Evolutionary conservation across 257 asterid genomes (phyloP), one percentile per base, ranked within the genome.

Genomic region (Dorcoceras hygrometricum): DNA sequence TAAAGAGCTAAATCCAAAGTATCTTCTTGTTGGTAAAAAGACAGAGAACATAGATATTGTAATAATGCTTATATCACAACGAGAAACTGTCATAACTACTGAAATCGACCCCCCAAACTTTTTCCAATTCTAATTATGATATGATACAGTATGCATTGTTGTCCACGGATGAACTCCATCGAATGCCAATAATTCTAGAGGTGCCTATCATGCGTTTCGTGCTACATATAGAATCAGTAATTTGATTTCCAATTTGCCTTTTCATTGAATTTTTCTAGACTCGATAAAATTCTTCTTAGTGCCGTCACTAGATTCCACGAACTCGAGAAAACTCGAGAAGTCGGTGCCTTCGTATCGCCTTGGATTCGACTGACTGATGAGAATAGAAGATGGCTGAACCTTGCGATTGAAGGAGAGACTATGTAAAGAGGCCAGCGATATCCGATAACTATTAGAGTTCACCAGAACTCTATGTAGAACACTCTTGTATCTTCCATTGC

Each of bases 401-500:
- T 65, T 81, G 69, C 78, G 77, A 1, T 86, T 64, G 50, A 77
- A 76, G 0, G 97, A 89, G 7, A 91, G 67, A 67, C 96, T 89
- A 28, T 84, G 96, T 63, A 91, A 57, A 4, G 95, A 89, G 23
- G 97, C 98, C 73, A 87, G 89, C n/a, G 96, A 91, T 8, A 84
- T 79, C 63, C 98, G 61, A 24, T 70, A 39, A 50, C 78, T 76
- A 6, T 1, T 67, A 3, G 96, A 79, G 22, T 91, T 91, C 62
- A 81, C 96, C 0, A 89, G 46, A 11, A 81, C 98, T 72, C 98
- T 84, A 24, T 91, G 98, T 54, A 89, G 6, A 63, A 84, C 90
- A 36, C 98, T 91, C 79, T 89, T 91, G 86, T 82, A 89, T 67
- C 73, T 81, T 24, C 98, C 98, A 4, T 91, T 89, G 95, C 95